These are phyloP conservation scores for Funneliformis geosporum DNA, from an alignment of 192 early-diverging fungal species.

Conservation along the genomic window DNA sequence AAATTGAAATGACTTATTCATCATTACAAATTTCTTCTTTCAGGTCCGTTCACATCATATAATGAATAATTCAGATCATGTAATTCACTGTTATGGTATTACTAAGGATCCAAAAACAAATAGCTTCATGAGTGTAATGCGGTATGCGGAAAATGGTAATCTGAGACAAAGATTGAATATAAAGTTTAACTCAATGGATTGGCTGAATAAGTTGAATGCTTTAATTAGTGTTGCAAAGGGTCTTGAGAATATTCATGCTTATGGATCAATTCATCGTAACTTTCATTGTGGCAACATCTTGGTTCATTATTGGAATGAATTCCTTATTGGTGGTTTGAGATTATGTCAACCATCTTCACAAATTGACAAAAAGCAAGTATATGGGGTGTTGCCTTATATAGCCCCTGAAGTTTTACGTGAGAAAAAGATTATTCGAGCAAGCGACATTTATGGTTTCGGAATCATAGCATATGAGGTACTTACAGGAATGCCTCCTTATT, in stretches of 20 bases:
- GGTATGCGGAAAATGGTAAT: constrained; percentile 34
- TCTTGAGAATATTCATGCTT: constrained; percentile 39
- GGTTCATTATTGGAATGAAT: constrained; percentile 12
- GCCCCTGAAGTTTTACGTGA: constrained; percentile 36
- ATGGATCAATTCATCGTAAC: constrained; percentile 41
- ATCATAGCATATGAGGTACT: constrained; percentile 47
- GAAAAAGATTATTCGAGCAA: background rate
- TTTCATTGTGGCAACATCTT: constrained; percentile 48
- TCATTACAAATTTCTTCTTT: background rate
- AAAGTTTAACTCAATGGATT: background rate
- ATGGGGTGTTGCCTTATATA: constrained; percentile 41
- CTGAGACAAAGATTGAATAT: background rate
- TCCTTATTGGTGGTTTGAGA: constrained; percentile 37
- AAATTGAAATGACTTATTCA: background rate
- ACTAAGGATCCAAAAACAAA: constrained; percentile 40
- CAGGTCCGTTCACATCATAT: background rate
- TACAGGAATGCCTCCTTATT: constrained; percentile 40
- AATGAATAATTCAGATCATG: background rate
- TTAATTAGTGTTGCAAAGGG: constrained; percentile 34
- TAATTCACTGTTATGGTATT: constrained; percentile 35
- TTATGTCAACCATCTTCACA: constrained; percentile 24
- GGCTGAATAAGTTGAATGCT: background rate
- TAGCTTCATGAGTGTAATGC: constrained; percentile 45
- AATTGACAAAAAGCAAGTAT: constrained; percentile 3
- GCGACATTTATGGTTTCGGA: constrained; percentile 45